Percentiles rank a stretch among this genome's conserved stretches.
Evolutionary conservation across 2,329 filamentous ascomycete genomes (phyloP).

Genomic region (Ophiostoma triangulosporum): DNA sequence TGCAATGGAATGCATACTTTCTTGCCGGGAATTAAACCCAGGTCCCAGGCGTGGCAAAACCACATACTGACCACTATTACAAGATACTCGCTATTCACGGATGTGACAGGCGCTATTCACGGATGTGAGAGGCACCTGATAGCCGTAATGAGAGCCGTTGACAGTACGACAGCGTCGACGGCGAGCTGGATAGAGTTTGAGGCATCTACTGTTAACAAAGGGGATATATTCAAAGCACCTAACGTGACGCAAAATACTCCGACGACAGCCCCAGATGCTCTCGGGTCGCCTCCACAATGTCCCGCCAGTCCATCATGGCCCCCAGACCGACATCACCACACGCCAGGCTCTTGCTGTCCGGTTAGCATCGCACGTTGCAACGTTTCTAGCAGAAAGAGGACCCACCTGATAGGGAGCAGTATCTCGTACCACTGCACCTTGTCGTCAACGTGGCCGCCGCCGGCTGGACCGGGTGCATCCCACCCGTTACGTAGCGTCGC

Average conservation of each 20-base stretch:
- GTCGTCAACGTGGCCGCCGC: neutral
- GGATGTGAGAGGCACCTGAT: neutral
- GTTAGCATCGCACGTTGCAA: neutral
- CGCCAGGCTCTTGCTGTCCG: slow-evolving; percentile 50
- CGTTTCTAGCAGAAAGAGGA: neutral
- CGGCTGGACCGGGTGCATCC: slow-evolving; percentile 32
- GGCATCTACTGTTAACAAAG: too few species aligned
- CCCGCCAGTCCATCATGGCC: slow-evolving; percentile 70
- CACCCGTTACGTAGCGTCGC: slow-evolving; percentile 59
- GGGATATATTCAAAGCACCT: too few species aligned
- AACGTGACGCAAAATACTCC: neutral
- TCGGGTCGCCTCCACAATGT: slow-evolving; percentile 56
- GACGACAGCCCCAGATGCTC: slow-evolving; percentile 28
- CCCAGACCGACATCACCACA: slow-evolving; percentile 76
- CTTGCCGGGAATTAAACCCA: neutral
- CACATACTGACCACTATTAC: neutral
- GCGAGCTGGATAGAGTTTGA: too few species aligned
- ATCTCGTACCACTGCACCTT: slow-evolving; percentile 50
- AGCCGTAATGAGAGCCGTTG: neutral
- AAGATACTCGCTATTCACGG: neutral
- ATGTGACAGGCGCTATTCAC: neutral
- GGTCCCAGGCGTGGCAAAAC: neutral
- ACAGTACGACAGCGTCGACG: too few species aligned
- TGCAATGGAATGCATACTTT: neutral
- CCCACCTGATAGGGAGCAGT: slow-evolving; percentile 47